A percentile compares a stretch with the other conserved stretches of the same genome.
Conservation (phyloP, 805 yeast genomes). For the Barnettozyma pratensis region DNA sequence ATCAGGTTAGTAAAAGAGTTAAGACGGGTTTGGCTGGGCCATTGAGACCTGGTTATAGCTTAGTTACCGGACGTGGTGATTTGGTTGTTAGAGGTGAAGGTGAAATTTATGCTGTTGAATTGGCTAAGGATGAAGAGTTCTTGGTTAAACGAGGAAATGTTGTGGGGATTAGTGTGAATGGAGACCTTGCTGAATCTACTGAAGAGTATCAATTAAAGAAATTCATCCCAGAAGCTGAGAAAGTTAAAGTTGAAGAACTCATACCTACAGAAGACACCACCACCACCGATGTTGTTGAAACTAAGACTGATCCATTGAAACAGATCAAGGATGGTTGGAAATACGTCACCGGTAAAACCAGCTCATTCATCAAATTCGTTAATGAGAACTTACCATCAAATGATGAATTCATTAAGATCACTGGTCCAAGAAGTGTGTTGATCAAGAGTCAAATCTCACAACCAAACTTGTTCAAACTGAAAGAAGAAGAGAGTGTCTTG, state of each 20-base stretch:
- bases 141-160: slow-evolving; percentile 41
- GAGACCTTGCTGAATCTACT: slow-evolving; percentile 21
- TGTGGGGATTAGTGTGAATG: slow-evolving; percentile 46
- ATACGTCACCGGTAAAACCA: neutral
- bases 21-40: slow-evolving; percentile 38
- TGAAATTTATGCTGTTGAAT: slow-evolving; percentile 41
- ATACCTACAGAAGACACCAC: neutral
- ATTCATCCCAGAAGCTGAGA: neutral
- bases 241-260: neutral
- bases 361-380: neutral
- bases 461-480: neutral
- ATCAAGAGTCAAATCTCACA: slow-evolving; percentile 16
- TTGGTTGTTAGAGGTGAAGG: slow-evolving; percentile 52
- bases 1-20: slow-evolving; percentile 10
- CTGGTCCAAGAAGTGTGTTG: slow-evolving; percentile 40
- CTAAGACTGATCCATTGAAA: slow-evolving; percentile 2
- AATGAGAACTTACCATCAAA: slow-evolving; percentile 6
- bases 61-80: slow-evolving; percentile 54
- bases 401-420: slow-evolving; percentile 36
- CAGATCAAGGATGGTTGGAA: slow-evolving; percentile 3
- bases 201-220: slow-evolving; percentile 4
- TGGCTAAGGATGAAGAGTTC: slow-evolving; percentile 43
- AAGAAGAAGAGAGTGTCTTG: slow-evolving; percentile 3
- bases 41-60: slow-evolving; percentile 36
- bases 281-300: slow-evolving; percentile 1